A percentile compares a stretch with the other conserved stretches of the same genome.
Evolutionary conservation across 345 rosid species (phyloP).

Genomic region (Populus alba): DNA sequence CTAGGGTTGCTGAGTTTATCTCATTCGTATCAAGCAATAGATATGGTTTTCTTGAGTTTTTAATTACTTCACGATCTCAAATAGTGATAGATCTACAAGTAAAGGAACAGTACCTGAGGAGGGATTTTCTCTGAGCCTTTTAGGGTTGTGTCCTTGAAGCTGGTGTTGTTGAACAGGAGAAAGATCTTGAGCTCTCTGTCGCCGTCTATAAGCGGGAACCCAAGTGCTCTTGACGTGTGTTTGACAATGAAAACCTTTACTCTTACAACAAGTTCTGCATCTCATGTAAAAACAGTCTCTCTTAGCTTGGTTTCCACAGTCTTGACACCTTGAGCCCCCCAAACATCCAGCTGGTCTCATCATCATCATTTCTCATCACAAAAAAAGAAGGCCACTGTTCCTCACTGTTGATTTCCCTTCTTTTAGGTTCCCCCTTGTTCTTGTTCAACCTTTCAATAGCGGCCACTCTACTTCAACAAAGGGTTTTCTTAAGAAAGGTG

Average conservation of each 20-base stretch:
- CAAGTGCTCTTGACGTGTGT: constrained; percentile 72
- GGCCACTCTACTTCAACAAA: neutral
- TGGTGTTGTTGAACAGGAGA: constrained; percentile 16
- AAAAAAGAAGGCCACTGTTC: neutral
- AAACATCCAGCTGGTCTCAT: constrained; percentile 9
- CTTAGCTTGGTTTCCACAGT: constrained; percentile 73
- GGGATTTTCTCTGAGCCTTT: constrained; percentile 24
- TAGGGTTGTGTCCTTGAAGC: constrained; percentile 25
- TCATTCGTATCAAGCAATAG: neutral
- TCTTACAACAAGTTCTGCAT: constrained; percentile 65
- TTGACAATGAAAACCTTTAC: constrained; percentile 51
- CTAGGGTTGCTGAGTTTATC: neutral
- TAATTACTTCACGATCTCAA: neutral
- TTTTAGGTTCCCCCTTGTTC: neutral
- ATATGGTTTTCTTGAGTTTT: neutral
- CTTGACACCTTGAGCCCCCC: constrained; percentile 50
- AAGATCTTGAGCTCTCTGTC: constrained; percentile 18
- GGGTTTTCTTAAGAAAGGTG: neutral
- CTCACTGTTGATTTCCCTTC: neutral
- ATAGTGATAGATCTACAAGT: neutral
- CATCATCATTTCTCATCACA: constrained; percentile 6
- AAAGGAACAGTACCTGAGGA: constrained; percentile 9
- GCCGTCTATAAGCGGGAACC: constrained; percentile 56
- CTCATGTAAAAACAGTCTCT: constrained; percentile 51
- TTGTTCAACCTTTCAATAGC: neutral